Conservation (phyloP, 495 filamentous ascomycete genomes). For the Aeminium ludgeri region DNA sequence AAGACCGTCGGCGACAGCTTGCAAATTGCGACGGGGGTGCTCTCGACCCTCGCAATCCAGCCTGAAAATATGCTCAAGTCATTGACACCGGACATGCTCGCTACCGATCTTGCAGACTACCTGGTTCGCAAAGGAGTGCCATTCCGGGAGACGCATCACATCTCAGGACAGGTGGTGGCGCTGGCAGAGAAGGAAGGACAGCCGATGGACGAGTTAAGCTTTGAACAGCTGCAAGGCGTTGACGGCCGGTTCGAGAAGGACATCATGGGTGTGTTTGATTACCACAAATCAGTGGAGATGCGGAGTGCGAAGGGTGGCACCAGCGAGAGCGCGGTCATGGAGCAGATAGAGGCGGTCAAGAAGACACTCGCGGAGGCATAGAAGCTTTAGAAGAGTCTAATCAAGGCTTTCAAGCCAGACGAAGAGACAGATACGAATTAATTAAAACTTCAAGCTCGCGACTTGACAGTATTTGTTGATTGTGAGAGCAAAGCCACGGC, state of each 20-base stretch:
- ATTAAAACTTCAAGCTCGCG: too few species aligned
- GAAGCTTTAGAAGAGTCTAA: background rate
- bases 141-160: conserved; percentile 76
- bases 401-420: conserved; percentile 2
- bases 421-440: too few species aligned
- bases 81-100: conserved; percentile 44
- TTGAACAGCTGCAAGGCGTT: conserved; percentile 54
- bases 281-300: conserved; percentile 75
- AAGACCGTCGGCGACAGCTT: conserved; percentile 76
- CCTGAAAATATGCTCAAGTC: conserved; percentile 65
- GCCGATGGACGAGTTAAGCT: conserved; percentile 60
- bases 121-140: conserved; percentile 75
- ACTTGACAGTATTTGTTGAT: too few species aligned
- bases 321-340: conserved; percentile 51
- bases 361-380: conserved; percentile 12
- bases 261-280: conserved; percentile 58
- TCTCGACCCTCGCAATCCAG: conserved; percentile 46
- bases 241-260: conserved; percentile 63
- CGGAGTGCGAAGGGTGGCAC: conserved; percentile 69
- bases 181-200: conserved; percentile 50
- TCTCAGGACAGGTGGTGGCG: conserved; percentile 65
- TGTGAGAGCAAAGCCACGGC: too few species aligned
- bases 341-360: conserved; percentile 64
- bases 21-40: conserved; percentile 66
- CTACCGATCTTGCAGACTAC: conserved; percentile 70